Conservation (phyloP, 352 stramenopile species). For the Pythium aquatile region DNA sequence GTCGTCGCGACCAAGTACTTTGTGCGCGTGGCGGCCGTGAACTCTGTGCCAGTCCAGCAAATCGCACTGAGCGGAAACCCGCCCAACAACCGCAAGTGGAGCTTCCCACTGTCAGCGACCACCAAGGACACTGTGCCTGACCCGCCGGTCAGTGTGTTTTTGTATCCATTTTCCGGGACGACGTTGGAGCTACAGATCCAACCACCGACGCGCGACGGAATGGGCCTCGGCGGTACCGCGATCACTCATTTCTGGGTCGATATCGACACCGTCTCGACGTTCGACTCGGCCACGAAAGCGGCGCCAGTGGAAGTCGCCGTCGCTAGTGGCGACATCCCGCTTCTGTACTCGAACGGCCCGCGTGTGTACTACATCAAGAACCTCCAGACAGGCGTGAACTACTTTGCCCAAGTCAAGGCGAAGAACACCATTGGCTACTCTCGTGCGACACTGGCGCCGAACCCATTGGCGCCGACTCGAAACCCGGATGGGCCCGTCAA, state of each 20-base stretch:
- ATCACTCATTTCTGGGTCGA: conserved; percentile 70
- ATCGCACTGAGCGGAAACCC: conserved; percentile 77
- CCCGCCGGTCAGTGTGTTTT: conserved; percentile 49
- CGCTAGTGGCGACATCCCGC: conserved; percentile 29
- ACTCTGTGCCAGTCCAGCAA: conserved; percentile 85
- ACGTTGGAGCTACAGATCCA: conserved; percentile 78
- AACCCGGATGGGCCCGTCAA: conserved; percentile 47
- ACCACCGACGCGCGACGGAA: conserved; percentile 60
- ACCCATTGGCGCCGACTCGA: conserved; percentile 48
- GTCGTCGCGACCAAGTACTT: conserved; percentile 79
- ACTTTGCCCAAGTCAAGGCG: conserved; percentile 86
- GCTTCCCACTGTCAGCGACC: conserved; percentile 58
- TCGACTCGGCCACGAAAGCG: conserved; percentile 53
- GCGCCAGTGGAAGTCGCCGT: conserved; percentile 41
- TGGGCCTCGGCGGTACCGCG: conserved; percentile 36
- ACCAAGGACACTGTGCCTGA: conserved; percentile 86
- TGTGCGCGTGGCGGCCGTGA: conserved; percentile 89
- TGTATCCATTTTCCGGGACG: conserved; percentile 59
- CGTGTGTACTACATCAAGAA: conserved; percentile 69
- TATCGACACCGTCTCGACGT: conserved; percentile 69
- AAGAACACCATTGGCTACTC: conserved; percentile 70
- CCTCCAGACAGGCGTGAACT: conserved; percentile 69
- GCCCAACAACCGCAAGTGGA: conserved; percentile 93
- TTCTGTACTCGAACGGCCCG: conserved; percentile 60
- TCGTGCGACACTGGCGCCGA: conserved; percentile 57